Base-by-base conservation (phyloP, 164 flowering plant genomes). In the Nymphaea colorata region DNA sequence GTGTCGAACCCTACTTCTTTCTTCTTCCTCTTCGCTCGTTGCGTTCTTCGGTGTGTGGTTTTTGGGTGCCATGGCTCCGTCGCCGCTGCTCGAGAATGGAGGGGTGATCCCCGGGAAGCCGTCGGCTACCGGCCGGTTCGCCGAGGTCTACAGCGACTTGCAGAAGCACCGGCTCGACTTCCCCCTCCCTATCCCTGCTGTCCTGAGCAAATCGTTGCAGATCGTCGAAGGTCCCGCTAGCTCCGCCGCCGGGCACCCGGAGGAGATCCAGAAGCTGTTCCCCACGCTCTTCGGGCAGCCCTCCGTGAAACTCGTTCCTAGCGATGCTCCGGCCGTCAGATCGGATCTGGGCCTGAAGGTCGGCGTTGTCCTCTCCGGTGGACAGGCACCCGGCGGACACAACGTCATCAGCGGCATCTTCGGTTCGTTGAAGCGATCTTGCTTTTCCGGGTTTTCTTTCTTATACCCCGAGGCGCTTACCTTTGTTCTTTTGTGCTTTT, bases 361-460 rank as follows among this genome's bases (percentile, higher is more conserved):
- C 63, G 99, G 98, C 7, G 98, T 94, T 42, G 98, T 94, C 53
- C 76, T 94, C 67, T 94, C 98, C 17, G 98, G 98, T 57, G 98
- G 98, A 25, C 98, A 93, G 76, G 98, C 98, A n/a, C 99, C 98
- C 8, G 99, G 99, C 41, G 98, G 98, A 25, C 99, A 91, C 79
- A 94, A 94, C 82, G 97, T 94, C 44, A 94, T 94, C 44, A 87
- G 82, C 71, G 99, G 96, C 70, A 82, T 91, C 64, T 91, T 80
- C 64, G 99, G 98, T 59, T 7, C 36, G 25, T 59, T 64, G 10
- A 25, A 61, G 63, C 10, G 62, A 57, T 10, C 18, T 3, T 25
- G 15, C 3, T 74, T 61, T 47, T 44, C 45, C 57, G 44, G 41
- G 36, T 71, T 71, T 64, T 25, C 36, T 25, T 25, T 25, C 36